Base-by-base conservation (phyloP, 1,139 yeast genomes). In the Suhomyces taliae region DNA sequence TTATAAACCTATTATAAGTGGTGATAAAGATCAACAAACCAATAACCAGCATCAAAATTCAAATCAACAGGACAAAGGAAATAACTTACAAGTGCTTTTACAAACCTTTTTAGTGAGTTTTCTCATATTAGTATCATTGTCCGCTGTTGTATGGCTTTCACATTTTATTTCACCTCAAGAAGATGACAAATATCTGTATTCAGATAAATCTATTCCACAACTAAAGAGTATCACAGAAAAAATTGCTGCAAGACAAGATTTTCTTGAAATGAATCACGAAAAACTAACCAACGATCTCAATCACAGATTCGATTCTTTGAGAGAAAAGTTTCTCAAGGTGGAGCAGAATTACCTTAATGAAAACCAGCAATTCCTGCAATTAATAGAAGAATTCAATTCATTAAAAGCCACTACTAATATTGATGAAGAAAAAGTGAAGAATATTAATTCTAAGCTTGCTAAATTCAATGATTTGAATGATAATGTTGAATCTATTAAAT, bases 401-500 rank as follows among this genome's bases (percentile, higher is more conserved):
- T 42, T 55, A 36, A 49, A 53, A 36, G 11, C 27, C 7, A 38
- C 27, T 35, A 8, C 35, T 4, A 26, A 14, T 11, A 34, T 47
- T 2, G 52, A 51, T 36, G 60, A 57, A 10, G 44, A 52, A 1
- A 56, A 59, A 40, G 49, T 71, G 31, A 53, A 53, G 10, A 56
- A 52, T 8, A 54, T 66, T 11, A 51, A 57, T 14, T 47, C 44
- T 6, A 63, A 63, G 45, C 47, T 70, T 12, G 44, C 47, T 8
- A 50, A 54, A 24, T 48, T 69, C 26, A 46, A 55, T 7, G 39
- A 50, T 1, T 43, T 66, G 4, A 56, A 53, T 40, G 50, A 53
- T 7, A 53, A 59, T 36, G 48, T 69, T 12, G 65, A 60, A 38
- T 42, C 53, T 1, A 46, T 62, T 7, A 68, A 67, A 43, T 32